Base-by-base conservation (phyloP, 805 yeast species). In the Alloascoidea africana region DNA sequence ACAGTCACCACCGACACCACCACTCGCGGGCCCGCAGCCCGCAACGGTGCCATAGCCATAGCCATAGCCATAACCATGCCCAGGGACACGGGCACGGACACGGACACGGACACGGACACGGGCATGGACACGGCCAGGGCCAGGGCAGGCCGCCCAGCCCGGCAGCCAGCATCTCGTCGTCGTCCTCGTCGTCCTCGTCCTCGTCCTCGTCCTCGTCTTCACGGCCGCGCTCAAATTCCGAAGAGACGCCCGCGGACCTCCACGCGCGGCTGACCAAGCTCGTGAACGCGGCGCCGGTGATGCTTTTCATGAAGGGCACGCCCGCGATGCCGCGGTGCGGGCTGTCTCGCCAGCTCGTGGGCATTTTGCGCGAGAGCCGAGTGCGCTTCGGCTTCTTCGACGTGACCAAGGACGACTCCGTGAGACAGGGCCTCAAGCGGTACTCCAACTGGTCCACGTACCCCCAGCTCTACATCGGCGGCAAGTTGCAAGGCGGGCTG, bases 301-400 rank as follows among this genome's bases (percentile, higher is more conserved):
- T 91, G 98, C 68, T 91, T 33, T 91, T 91, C 64, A 93, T 91
- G 96, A 91, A 91, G 63, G 99, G 99, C 17, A 85, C 96, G 0
- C 99, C 99, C 0, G 85, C 94, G 4, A 79, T 93, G 36, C 99
- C 99, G 18, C 93, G 86, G 59, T 91, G 99, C 63, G 99, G 98
- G 2, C 93, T 91, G 53, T 86, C 96, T 4, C 73, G 99, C 57
- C 98, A 91, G 58, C 63, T 87, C 49, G 96, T 91, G 39, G 96
- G 93, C 14, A 84, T 91, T 35, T 63, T 91, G 42, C 73, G 99
- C 53, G 98, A 91, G 52, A 84, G 87, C 56, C 94, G 85, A 58
- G 95, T 89, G 19, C 73, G 96, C 54, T 91, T 91, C 54, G 99
- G 99, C 0, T 91, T 91, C 55, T 91, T 91, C 50, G 98, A 91